Evolutionary conservation across 2,329 filamentous ascomycete genomes (phyloP).

Genomic region (Cladosporium velox): DNA sequence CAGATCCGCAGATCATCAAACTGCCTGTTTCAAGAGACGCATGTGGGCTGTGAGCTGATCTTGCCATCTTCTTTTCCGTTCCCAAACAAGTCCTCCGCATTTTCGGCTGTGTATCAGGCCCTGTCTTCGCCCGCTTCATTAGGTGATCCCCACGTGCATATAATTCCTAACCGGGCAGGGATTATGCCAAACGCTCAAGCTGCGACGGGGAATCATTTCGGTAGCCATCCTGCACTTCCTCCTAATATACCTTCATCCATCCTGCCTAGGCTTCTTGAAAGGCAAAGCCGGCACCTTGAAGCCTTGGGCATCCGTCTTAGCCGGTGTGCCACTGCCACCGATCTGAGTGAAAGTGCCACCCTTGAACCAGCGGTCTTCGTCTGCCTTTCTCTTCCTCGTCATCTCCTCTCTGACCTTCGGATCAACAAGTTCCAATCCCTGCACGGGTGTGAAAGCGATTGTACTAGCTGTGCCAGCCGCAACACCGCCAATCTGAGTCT

Average conservation of each 20-base stretch:
- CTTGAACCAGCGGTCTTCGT: conserved; percentile 96
- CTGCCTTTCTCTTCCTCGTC: conserved; percentile 85
- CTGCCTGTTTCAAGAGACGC: not conserved
- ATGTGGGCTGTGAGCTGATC: not conserved
- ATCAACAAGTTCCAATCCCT: conserved; percentile 92
- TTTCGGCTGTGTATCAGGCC: not conserved
- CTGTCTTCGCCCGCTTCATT: not conserved
- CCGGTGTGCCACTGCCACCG: conserved; percentile 43
- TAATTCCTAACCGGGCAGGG: not conserved
- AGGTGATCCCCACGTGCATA: not conserved
- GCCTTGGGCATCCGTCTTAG: conserved; percentile 58
- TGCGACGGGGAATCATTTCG: not conserved
- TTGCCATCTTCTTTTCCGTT: not conserved
- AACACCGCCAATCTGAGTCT: conserved; percentile 47
- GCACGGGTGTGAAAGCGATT: conserved; percentile 90
- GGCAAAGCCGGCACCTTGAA: conserved; percentile 81
- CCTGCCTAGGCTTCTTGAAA: conserved; percentile 62
- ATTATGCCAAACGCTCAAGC: not conserved
- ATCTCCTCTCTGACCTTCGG: conserved; percentile 87
- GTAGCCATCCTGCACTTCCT: not conserved
- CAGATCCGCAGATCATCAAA: not conserved
- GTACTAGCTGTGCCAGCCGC: conserved; percentile 67
- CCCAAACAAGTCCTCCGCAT: not conserved
- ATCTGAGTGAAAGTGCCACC: conserved; percentile 95
- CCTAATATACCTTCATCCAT: conserved; percentile 1